phyloP scores from a whole-genome alignment of 2,329 filamentous ascomycete species.

The Fusarium sp. region DNA sequence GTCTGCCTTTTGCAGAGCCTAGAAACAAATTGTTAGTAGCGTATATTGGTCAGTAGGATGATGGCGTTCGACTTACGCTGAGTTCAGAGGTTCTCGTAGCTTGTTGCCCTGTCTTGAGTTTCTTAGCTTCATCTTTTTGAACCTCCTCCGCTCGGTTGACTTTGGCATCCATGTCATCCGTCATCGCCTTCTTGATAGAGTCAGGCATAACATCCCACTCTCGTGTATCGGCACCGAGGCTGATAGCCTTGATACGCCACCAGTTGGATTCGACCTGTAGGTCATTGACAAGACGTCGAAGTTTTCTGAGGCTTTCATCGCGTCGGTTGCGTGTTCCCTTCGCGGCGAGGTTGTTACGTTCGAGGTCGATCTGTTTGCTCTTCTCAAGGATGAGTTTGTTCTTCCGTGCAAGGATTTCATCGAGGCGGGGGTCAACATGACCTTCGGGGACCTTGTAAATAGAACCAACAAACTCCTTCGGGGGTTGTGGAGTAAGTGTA shows the following conservation, averaged over 20 bases:
- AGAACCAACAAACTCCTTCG: conserved; percentile 44
- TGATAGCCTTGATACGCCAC: conserved; percentile 47
- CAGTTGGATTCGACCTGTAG: conserved; percentile 47
- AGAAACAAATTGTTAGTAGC: conserved; percentile 1
- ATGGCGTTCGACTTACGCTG: conserved; percentile 15
- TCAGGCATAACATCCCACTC: conserved; percentile 43
- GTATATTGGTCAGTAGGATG: not conserved
- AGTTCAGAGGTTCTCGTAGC: conserved; percentile 6
- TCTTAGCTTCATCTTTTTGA: not conserved
- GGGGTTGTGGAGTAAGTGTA: conserved; percentile 41
- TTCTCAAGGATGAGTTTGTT: conserved; percentile 27
- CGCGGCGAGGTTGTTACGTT: conserved; percentile 57
- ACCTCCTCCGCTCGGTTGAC: not conserved
- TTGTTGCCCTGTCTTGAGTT: not conserved
- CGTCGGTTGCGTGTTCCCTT: conserved; percentile 53
- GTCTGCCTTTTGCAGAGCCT: conserved; percentile 10
- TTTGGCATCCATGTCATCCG: conserved; percentile 29
- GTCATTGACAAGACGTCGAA: conserved; percentile 43
- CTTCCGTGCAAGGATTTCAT: conserved; percentile 18
- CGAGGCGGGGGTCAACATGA: conserved; percentile 1
- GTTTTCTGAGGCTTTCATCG: conserved; percentile 46
- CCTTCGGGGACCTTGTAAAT: conserved; percentile 38
- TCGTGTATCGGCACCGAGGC: conserved; percentile 40
- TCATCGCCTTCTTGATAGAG: conserved; percentile 39
- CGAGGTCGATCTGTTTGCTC: conserved; percentile 50